Evolutionary conservation across 2,329 filamentous ascomycete species (phyloP), one percentile per base, ranked within the genome.

Genomic region (Paraconiothyrium sp.): DNA sequence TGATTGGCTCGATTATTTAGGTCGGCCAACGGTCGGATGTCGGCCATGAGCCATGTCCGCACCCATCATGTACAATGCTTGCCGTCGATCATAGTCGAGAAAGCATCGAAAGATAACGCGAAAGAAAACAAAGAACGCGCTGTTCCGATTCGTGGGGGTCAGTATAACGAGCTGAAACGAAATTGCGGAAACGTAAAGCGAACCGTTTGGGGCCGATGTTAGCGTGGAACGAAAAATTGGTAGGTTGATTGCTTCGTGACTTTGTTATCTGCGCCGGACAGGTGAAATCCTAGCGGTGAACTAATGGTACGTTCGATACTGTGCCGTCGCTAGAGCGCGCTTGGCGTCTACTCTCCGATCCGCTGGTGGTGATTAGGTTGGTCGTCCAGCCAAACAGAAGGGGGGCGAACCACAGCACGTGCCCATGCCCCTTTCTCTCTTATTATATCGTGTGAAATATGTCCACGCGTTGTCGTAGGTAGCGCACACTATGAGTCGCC

Each of bases 401-500:
- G 11, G 37, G 13, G 37, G 37, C 52, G 52, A 52, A 32, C 39
- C 4, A 32, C 52, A 27, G 52, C 24, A 44, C 52, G 27, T 34
- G 24, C 39, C 27, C 39, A 37, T 55, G 39, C 54, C 54, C 54
- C 54, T 47, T 56, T 56, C 54, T 37, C 43, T 24, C 37, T 56
- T 47, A 56, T 56, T 30, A 37, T n/a, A 27, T 11, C 30, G 20
- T 48, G 54, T 22, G 35, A 24, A 47, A 16, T 24, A 27, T 48
- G 54, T 47, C 41, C 39, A n/a, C 20, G 39, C 32, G 9, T 20
- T 20, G n/a, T 6, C 39, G 16, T 41, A 16, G 41, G 43, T 58
- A 37, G 41, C 43, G 54, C 43, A 37, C 54, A 37, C 54, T 56
- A 69, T 56, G 64, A 61, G 24, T 71, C 60, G n/a, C 56, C 75